Evolutionary conservation across 768 basidiomycete genomes (phyloP).

Genomic region (Pleurotus giganteus): DNA sequence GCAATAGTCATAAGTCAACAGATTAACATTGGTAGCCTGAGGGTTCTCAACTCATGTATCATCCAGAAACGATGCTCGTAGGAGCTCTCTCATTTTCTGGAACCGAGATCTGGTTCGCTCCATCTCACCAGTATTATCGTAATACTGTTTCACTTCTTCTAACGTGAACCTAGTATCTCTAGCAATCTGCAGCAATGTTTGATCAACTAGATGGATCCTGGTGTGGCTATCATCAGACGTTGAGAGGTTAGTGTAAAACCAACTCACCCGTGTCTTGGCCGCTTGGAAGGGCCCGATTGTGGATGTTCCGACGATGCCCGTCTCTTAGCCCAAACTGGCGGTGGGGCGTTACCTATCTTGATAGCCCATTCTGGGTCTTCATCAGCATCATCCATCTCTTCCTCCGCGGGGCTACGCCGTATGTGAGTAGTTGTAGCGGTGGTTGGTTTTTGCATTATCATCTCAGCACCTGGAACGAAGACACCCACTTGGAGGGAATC

Average conservation of each 20-base stretch:
- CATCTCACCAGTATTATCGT: slow-evolving; percentile 73
- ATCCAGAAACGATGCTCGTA: slow-evolving; percentile 36
- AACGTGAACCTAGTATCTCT: slow-evolving; percentile 66
- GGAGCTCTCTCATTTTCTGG: slow-evolving; percentile 58
- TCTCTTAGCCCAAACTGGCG: slow-evolving; percentile 70
- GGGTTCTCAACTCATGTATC: slow-evolving; percentile 18
- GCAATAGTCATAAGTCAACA: slow-evolving; percentile 23
- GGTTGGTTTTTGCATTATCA: not conserved
- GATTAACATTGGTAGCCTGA: not conserved
- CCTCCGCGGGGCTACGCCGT: slow-evolving; percentile 46
- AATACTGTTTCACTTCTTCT: slow-evolving; percentile 77
- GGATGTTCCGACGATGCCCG: slow-evolving; percentile 40
- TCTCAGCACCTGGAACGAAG: not conserved
- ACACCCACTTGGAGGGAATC: not conserved
- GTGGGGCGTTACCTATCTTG: slow-evolving; percentile 57
- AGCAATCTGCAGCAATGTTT: slow-evolving; percentile 64
- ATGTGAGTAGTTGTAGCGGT: not conserved
- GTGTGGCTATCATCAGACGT: no score
- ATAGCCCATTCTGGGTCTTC: slow-evolving; percentile 68
- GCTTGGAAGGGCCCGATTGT: slow-evolving; percentile 38
- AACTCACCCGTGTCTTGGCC: slow-evolving; percentile 37
- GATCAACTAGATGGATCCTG: slow-evolving; percentile 67
- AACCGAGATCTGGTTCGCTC: slow-evolving; percentile 63
- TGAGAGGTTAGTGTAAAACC: not conserved
- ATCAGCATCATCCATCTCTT: slow-evolving; percentile 62